Evolutionary conservation across 2,329 filamentous ascomycete genomes (phyloP), one percentile per base, ranked within the genome.

Genomic region (Colletotrichum karsti): DNA sequence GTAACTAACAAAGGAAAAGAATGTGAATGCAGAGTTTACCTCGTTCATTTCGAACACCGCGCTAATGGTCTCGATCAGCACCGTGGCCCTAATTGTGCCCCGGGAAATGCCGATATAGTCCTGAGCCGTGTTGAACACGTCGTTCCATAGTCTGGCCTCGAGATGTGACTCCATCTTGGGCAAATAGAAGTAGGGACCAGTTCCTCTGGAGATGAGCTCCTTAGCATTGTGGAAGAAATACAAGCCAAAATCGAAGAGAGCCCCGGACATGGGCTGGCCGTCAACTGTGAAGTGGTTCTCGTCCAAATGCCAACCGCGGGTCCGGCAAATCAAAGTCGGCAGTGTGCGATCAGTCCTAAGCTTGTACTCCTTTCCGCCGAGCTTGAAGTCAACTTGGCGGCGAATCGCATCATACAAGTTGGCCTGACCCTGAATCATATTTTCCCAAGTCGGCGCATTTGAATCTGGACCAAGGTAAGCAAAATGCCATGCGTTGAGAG

Each of bases 21-120:
- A 3, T 13, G 7, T 7, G 5, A 10, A n/a, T 13, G 0, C 1
- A 7, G 5, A 7, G 28, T 42, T 10, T 1, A 67, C 64, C 64
- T 97, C 94, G 74, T 97, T 94, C 94, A 97, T 97, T 85, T 97
- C 94, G 75, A 97, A 97, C 6, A 93, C 94, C 46, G 94, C 94
- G 39, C 93, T 87, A 80, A 97, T 97, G 48, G 94, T 97, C 87
- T 97, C 94, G 76, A 97, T 97, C 75, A 97, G 84, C 30, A 97
- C 94, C 1, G 94, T 97, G 66, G 87, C 94, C 72, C 94, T 91
- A 80, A 97, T 95, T 51, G 93, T 97, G 41, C 94, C 94, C 69
- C 94, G 87, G 54, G 87, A 88, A 82, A 97, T 90, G 69, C 92
- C 91, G 76, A 96, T 88, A 81, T 91, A 93, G 82, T 97, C 94